phyloP scores from a whole-genome alignment of 2,329 filamentous ascomycete species.

The Monilinia fructicola region DNA sequence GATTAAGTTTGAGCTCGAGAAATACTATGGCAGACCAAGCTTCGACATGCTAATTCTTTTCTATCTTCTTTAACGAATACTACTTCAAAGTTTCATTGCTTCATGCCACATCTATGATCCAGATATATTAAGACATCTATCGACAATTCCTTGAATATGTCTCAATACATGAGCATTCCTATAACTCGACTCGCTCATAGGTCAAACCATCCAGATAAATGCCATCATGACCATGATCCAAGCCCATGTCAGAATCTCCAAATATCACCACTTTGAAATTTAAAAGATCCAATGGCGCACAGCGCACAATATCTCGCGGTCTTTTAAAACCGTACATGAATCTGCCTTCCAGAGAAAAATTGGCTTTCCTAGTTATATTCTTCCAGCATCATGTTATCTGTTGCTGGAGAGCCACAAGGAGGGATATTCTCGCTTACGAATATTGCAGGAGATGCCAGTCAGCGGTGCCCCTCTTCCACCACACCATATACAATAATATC shows the following conservation, averaged over 20 bases:
- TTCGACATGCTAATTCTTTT: neutral
- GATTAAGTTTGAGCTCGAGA: neutral
- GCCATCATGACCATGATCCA: neutral
- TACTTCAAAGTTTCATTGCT: neutral
- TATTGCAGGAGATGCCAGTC: neutral
- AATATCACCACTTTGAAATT: neutral
- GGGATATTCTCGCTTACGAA: neutral
- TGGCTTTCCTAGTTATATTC: neutral
- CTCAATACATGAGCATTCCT: neutral
- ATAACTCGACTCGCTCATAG: neutral
- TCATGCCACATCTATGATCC: neutral
- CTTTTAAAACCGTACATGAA: neutral
- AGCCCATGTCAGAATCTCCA: no score
- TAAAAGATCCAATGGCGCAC: neutral
- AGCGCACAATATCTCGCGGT: neutral
- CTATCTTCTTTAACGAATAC: neutral
- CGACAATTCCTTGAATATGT: neutral
- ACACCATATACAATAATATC: neutral
- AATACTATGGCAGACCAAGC: neutral
- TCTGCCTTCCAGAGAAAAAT: neutral
- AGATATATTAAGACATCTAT: neutral
- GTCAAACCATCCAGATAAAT: no score
- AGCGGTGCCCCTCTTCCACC: neutral
- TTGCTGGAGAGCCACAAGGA: no score
- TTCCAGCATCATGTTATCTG: neutral